Percentiles rank a stretch among this genome's conserved stretches.
phyloP scores from a whole-genome alignment of 2,329 filamentous ascomycete genomes.

The Xylariaceae sp. region DNA sequence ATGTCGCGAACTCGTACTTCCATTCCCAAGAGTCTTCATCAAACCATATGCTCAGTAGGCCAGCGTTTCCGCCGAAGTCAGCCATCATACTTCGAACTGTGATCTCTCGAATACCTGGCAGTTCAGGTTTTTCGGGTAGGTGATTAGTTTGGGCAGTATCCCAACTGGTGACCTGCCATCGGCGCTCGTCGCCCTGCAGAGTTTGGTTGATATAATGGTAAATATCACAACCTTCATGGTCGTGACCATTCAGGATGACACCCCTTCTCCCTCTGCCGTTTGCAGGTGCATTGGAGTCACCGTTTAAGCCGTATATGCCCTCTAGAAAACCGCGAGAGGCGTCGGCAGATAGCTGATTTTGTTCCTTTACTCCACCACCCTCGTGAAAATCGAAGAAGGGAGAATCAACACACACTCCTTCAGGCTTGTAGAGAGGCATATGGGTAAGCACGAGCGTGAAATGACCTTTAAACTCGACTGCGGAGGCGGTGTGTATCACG shows the following conservation, averaged over 20 bases:
- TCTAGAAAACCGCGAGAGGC: conserved; percentile 79
- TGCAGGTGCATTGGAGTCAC: conserved; percentile 61
- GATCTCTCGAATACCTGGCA: conserved; percentile 79
- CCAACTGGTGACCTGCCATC: conserved; percentile 60
- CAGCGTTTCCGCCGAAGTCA: conserved; percentile 89
- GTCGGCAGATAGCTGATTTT: conserved; percentile 83
- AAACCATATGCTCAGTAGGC: conserved; percentile 88
- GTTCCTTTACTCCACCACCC: conserved; percentile 79
- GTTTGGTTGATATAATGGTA: conserved; percentile 80
- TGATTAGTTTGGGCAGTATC: conserved; percentile 48
- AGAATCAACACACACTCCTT: conserved; percentile 81
- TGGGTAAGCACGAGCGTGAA: conserved; percentile 91
- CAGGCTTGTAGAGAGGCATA: conserved; percentile 84
- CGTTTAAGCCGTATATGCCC: conserved; percentile 80
- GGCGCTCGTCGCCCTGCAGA: conserved; percentile 49
- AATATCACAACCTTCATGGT: conserved; percentile 92
- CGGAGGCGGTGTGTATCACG: conserved; percentile 65
- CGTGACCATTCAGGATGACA: conserved; percentile 88
- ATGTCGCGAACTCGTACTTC: conserved; percentile 81
- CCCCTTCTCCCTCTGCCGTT: conserved; percentile 72
- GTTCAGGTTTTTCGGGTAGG: conserved; percentile 49
- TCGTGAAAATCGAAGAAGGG: conserved; percentile 83
- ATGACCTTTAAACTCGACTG: conserved; percentile 66
- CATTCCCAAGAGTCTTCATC: conserved; percentile 75
- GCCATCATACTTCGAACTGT: conserved; percentile 99